These are phyloP conservation scores for Seiridium cupressi DNA, from an alignment of 2,329 filamentous ascomycete genomes.

Conservation along the genomic window DNA sequence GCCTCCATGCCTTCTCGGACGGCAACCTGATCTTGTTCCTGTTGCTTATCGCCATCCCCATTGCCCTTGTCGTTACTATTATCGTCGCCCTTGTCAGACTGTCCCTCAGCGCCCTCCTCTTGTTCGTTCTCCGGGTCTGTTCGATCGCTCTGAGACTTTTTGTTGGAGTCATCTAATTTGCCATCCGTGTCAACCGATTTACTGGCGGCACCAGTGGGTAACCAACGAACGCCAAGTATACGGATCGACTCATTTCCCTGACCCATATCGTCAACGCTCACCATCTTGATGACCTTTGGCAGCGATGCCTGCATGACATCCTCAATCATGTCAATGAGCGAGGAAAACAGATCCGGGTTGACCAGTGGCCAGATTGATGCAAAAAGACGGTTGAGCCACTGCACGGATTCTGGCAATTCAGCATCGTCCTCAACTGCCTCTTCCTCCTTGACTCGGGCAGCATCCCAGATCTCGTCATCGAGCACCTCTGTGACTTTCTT, in stretches of 20 bases:
- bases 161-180: conserved; percentile 43
- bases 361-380: conserved; percentile 70
- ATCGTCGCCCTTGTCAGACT: conserved; percentile 22
- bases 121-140: conserved; percentile 36
- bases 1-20: conserved; percentile 65
- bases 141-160: conserved; percentile 46
- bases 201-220: conserved; percentile 68
- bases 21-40: conserved; percentile 34
- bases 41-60: conserved; percentile 28
- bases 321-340: conserved; percentile 68
- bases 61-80: conserved; percentile 23
- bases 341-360: conserved; percentile 72
- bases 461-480: conserved; percentile 69
- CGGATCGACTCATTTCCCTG: conserved; percentile 71
- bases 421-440: conserved; percentile 37
- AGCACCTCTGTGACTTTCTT: conserved; percentile 63
- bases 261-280: conserved; percentile 72
- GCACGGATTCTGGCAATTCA: conserved; percentile 61
- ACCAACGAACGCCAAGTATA: conserved; percentile 69
- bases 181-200: conserved; percentile 59
- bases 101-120: conserved; percentile 22
- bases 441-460: conserved; percentile 53
- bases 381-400: conserved; percentile 71
- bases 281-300: conserved; percentile 69
- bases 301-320: conserved; percentile 79